phyloP scores from a whole-genome alignment of 192 early-diverging fungal genomes.

The Podila epigama region DNA sequence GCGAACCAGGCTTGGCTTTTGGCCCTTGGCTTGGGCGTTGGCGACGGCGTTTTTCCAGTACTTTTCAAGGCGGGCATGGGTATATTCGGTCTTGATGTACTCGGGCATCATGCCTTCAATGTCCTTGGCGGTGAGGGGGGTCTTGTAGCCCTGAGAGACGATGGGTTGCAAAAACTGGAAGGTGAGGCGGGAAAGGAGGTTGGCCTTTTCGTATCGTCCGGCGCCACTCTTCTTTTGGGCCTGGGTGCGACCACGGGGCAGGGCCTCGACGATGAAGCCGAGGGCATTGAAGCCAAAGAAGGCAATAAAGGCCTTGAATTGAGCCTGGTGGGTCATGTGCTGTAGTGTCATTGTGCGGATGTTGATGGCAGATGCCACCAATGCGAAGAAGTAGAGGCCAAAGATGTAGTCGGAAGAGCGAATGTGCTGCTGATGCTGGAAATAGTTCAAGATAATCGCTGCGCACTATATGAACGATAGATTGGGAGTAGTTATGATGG shows the following conservation, averaged over 20 bases:
- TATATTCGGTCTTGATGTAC: conserved; percentile 20
- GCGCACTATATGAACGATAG: not conserved
- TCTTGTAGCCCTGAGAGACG: conserved; percentile 32
- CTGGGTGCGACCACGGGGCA: conserved; percentile 31
- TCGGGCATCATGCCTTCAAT: conserved; percentile 31
- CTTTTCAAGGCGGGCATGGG: conserved; percentile 2
- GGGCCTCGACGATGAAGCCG: conserved; percentile 31
- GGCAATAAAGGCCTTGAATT: conserved; percentile 26
- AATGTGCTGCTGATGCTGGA: conserved; percentile 23
- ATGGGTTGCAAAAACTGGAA: conserved; percentile 47
- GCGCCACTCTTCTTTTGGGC: conserved; percentile 10
- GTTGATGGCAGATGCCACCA: conserved; percentile 34
- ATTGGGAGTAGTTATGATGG: not conserved
- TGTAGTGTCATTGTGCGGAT: conserved; percentile 35
- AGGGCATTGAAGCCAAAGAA: conserved; percentile 23
- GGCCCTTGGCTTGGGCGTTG: conserved; percentile 12
- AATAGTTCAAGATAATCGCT: conserved; percentile 9
- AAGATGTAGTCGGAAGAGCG: conserved; percentile 30
- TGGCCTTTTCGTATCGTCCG: conserved; percentile 38
- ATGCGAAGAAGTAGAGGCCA: conserved; percentile 18
- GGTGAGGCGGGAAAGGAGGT: conserved; percentile 22
- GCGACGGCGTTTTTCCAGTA: conserved; percentile 18
- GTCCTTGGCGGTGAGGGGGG: conserved; percentile 21
- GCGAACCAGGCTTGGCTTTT: conserved; percentile 19
- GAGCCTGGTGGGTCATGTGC: conserved; percentile 1